Evolutionary conservation across 1,139 yeast species (phyloP), one percentile per base, ranked within the genome.

Genomic region (Yamadazyma membranifaciens): DNA sequence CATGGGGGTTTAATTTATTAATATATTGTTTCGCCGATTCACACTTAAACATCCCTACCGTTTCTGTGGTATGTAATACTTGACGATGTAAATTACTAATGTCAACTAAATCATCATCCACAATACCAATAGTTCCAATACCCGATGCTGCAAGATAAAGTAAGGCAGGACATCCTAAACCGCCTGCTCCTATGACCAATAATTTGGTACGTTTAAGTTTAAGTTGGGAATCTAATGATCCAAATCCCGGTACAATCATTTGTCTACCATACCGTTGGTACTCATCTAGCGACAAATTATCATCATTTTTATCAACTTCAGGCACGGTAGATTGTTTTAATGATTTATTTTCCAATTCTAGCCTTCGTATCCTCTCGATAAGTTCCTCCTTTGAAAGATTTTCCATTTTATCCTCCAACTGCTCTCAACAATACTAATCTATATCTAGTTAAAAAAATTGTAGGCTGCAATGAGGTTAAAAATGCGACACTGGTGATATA

Each of bases 171-270:
- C 95, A 85, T 0, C 98, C 98, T 9, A 94, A 70, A 0, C 99
- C 99, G 10, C 98, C 99, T 0, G 97, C 97, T 1, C 99, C 99
- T 7, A 94, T 74, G 0, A 94, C 92, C 26, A 92, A 63, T 0
- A 89, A 75, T 36, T 68, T 75, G 1, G 92, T 47, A 0, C 59
- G 49, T 50, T 81, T 82, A 37, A 94, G 63, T 36, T 62, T 66
- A 4, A 73, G 45, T 57, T 94, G 98, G 9, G 80, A 71, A 1
- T 54, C 41, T 25, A 66, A 49, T 9, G 82, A 60, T 0, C 91
- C 89, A 47, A 85, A 67, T 42, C 77, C 81, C 0, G 95, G 94
- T 1, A 92, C 96, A 30, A 91, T 81, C 91, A 94, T 84, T 58
- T 94, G 98, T 43, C 99, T 75, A 2, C 99, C 98, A 61, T 94